Base-by-base conservation (phyloP, 306 rosid species). In the Phaseolus lunatus region DNA sequence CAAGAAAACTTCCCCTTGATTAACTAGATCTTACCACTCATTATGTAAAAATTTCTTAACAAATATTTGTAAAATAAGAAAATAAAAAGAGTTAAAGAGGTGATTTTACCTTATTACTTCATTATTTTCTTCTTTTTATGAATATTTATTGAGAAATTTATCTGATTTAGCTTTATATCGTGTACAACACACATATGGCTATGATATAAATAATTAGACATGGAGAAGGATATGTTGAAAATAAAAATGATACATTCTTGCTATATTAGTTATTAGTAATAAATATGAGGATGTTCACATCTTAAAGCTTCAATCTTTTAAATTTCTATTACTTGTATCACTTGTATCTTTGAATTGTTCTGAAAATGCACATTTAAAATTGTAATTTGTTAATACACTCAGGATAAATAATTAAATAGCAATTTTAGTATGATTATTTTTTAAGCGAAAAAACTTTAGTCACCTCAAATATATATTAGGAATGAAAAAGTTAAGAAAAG, bases 1-100 rank as follows among this genome's bases (percentile, higher is more conserved):
- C n/a, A 53, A 58, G 58, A 56, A 80, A 22, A 43, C 76, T 35
- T 71, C 82, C 23, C 88, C 94, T 64, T 86, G 83, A 85, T 71
- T 33, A 20, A 41, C 48, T 23, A 29, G 37, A 59, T 39, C 3
- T 54, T 70, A 24, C 47, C 15, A 9, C 1, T 9, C 3, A 2
- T 2, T 61, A 7, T 31, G 9, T 61, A 61, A 7, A 61, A 61
- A 5, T 58, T 58, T 57, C 64, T 26, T 9, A 14, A 58, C 27
- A 27, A 27, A 58, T 58, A 27, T 27, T 58, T 58, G 7, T 2
- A 15, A 4, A 31, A 16, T 8, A 31, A 16, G 44, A 61, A 16
- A 61, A 61, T 29, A 16, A 16, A 57, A 15, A 29, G 41, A 14
- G 33, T 14, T 10, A 23, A 56, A 56, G 66, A 58, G 39, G 66